Evolutionary conservation across 2,329 filamentous ascomycete genomes (phyloP), one percentile per base, ranked within the genome.

Genomic region (Cordyceps javanica): DNA sequence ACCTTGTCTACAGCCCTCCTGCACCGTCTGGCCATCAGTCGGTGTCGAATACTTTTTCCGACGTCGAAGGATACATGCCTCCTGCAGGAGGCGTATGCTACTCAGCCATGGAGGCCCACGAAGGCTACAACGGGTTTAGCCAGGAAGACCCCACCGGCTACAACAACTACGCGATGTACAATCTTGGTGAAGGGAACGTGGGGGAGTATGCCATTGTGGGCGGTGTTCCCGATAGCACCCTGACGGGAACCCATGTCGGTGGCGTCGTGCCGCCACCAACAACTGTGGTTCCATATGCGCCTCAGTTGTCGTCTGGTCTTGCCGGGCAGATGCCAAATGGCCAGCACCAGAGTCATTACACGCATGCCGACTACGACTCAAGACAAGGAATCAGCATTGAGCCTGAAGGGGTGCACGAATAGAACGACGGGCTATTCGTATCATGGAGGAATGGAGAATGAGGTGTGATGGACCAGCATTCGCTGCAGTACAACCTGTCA

Each of bases 401-500:
- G 3, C 10, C 28, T 19, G 42, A 48, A 13, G 42, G 21, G 3
- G 42, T 21, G 11, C 42, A 34, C n/a, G 53, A 46, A 46, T 46
- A 48, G 42, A 6, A 53, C 5, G 30, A 19, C 23, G 23, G 14
- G 21, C 23, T n/a, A 16, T 25, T 10, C 4, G 23, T 14, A 19
- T 8, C 3, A 45, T 45, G 30, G 14, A 21, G 21, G n/a, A 19
- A 25, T 5, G 38, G 38, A 11, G 51, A 3, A 23, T 42, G 38
- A 14, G 14, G 36, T 41, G 41, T 45, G 52, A 36, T 46, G 4
- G 50, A 44, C 25, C n/a, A 44, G 39, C 26, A 23, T 36, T 28
- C 11, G 28, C 51, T 54, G 42, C 23, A 6, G 52, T 55, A 42
- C 30, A 26, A 55, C 52, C 32, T 55, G 52, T 19, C 30, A 55